A percentile compares a stretch with the other conserved stretches of the same genome.
These are phyloP conservation scores for Cytospora leucostoma DNA, from an alignment of 2,329 filamentous ascomycete genomes.

Conservation along the genomic window DNA sequence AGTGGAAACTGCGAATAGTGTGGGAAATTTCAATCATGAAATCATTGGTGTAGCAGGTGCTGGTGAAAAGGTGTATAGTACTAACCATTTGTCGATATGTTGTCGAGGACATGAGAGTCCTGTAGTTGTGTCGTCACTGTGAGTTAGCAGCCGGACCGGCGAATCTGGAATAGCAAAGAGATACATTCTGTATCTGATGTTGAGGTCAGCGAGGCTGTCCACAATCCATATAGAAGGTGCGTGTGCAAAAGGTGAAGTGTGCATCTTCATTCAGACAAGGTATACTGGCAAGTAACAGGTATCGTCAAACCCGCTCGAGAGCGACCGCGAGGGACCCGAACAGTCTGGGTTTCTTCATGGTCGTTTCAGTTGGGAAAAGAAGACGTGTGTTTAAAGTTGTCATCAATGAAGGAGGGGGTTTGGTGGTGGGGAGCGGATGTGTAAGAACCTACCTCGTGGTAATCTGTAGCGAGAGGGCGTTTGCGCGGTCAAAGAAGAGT, in stretches of 20 bases:
- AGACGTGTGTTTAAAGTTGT: slow-evolving; percentile 68
- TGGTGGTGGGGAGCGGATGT: not conserved
- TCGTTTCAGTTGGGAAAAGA: slow-evolving; percentile 89
- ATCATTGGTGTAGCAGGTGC: slow-evolving; percentile 53
- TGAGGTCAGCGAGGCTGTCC: slow-evolving; percentile 17
- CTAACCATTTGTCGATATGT: slow-evolving; percentile 36
- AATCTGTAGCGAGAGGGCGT: slow-evolving; percentile 29
- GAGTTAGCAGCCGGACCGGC: not conserved
- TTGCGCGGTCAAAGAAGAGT: not conserved
- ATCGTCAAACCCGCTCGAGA: slow-evolving; percentile 45
- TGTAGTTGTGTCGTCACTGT: not conserved
- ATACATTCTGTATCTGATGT: not conserved
- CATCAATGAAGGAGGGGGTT: slow-evolving; percentile 58
- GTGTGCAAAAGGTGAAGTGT: not conserved
- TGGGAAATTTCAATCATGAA: slow-evolving; percentile 59
- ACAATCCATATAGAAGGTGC: not conserved
- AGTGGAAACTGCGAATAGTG: slow-evolving; percentile 89
- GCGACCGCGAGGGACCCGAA: slow-evolving; percentile 56
- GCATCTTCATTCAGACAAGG: slow-evolving; percentile 63
- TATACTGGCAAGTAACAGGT: slow-evolving; percentile 93
- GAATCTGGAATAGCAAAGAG: slow-evolving; percentile 4
- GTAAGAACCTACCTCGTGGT: not conserved
- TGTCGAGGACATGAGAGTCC: not conserved
- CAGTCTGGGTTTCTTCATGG: slow-evolving; percentile 77
- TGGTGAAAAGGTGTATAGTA: slow-evolving; percentile 26